Percentiles rank a stretch among this genome's conserved stretches.
Conservation (phyloP, 2,329 filamentous ascomycete species). For the Fusarium verrucosum region DNA sequence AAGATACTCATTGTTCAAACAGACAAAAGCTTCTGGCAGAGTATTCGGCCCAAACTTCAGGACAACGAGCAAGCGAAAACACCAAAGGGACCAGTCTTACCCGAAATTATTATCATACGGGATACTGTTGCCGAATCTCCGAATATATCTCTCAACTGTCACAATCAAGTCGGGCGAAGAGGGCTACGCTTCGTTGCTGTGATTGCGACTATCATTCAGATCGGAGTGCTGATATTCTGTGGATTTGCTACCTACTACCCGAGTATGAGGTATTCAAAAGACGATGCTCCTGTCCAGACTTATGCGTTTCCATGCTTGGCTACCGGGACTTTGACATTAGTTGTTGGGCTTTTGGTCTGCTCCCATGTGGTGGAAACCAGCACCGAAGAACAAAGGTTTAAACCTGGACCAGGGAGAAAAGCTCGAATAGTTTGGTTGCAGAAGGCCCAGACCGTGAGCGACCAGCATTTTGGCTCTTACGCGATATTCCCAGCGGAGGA, state of each 20-base stretch:
- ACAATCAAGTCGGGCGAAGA: fast-evolving
- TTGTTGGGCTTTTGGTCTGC: neutral
- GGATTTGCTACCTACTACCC: neutral
- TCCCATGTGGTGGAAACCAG: neutral
- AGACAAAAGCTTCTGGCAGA: neutral
- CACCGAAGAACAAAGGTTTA: neutral
- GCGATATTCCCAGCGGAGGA: neutral
- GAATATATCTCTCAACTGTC: neutral
- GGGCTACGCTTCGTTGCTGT: neutral
- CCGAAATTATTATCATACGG: neutral
- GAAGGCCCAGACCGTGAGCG: neutral
- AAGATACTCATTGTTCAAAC: neutral
- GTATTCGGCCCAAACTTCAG: neutral
- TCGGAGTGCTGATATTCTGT: neutral
- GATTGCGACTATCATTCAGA: neutral
- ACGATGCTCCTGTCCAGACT: fast-evolving
- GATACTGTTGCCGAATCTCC: neutral
- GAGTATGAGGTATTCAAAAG: neutral
- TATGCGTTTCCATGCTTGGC: neutral
- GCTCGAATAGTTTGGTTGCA: neutral
- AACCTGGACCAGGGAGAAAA: neutral
- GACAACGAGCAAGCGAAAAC: neutral
- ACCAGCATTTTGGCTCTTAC: neutral
- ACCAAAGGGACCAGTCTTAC: too few relatives aligned
- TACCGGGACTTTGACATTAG: neutral